Evolutionary conservation across 2,329 filamentous ascomycete species (phyloP).

Genomic region (Monosporascus ibericus): DNA sequence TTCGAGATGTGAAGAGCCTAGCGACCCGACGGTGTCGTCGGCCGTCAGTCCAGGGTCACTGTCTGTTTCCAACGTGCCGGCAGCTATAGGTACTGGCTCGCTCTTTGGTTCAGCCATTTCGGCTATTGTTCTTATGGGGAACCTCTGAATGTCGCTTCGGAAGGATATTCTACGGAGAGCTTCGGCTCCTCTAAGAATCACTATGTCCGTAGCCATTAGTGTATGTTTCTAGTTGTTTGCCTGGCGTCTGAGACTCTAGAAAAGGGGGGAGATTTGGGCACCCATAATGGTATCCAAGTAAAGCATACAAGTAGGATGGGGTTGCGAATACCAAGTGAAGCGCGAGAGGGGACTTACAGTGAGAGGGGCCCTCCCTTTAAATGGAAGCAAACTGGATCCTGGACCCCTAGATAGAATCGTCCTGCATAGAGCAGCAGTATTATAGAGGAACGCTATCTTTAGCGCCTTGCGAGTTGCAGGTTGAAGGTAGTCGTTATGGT

Average conservation of each 20-base stretch:
- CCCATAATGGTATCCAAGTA: too few relatives aligned
- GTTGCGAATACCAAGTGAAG: too few relatives aligned
- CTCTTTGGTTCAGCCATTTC: slow-evolving; percentile 36
- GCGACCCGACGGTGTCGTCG: slow-evolving; percentile 36
- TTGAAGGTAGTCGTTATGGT: not conserved
- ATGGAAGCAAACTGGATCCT: not conserved
- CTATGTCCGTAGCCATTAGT: slow-evolving; percentile 33
- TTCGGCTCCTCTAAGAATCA: slow-evolving; percentile 34
- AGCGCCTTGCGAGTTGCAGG: not conserved
- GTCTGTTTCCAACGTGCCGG: slow-evolving; percentile 34
- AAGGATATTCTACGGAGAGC: slow-evolving; percentile 35
- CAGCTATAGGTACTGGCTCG: slow-evolving; percentile 29
- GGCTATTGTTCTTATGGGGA: slow-evolving; percentile 29
- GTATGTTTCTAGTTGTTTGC: not conserved
- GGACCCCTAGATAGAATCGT: not conserved
- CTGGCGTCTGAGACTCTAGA: not conserved
- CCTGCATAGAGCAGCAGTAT: not conserved
- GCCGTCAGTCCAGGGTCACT: slow-evolving; percentile 38
- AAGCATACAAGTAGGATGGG: too few relatives aligned
- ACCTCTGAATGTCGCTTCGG: slow-evolving; percentile 29
- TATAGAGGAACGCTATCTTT: not conserved
- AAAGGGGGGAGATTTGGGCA: too few relatives aligned
- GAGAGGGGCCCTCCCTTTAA: not conserved
- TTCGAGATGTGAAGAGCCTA: slow-evolving; percentile 37
- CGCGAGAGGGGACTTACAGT: not conserved